phyloP scores from a whole-genome alignment of 306 rosid genomes.

The Quercus alba region DNA sequence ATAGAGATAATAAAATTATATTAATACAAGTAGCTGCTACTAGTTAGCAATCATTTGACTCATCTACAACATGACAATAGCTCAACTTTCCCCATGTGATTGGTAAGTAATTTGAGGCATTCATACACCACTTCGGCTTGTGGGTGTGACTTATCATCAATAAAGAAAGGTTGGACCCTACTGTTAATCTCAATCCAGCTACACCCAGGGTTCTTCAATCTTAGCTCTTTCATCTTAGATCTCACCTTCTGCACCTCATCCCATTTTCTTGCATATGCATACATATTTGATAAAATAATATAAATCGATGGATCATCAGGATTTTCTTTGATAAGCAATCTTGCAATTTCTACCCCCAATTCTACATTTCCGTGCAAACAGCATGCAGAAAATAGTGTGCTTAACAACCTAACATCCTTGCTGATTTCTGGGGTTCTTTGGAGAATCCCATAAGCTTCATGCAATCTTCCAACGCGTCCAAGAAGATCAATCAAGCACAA shows the following conservation, averaged over 20 bases:
- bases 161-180: conserved; percentile 59
- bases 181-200: conserved; percentile 78
- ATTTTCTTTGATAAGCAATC: conserved; percentile 44
- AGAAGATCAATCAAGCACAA: too few relatives aligned
- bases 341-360: conserved; percentile 58
- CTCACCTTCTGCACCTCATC: conserved; percentile 59
- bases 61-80: conserved; percentile 17
- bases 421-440: conserved; percentile 44
- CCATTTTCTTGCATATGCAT: conserved; percentile 43
- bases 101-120: conserved; percentile 51
- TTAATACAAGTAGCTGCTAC: background rate
- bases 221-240: conserved; percentile 62
- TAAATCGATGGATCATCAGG: conserved; percentile 38
- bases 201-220: conserved; percentile 77
- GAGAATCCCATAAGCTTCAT: conserved; percentile 66
- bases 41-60: conserved; percentile 15
- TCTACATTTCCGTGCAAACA: conserved; percentile 46
- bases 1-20: too few relatives aligned
- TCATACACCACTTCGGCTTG: conserved; percentile 43
- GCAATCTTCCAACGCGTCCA: too few relatives aligned
- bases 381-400: conserved; percentile 69
- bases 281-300: conserved; percentile 20
- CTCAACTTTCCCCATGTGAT: conserved; percentile 56
- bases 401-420: conserved; percentile 32
- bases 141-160: conserved; percentile 55